Percentiles rank a stretch among this genome's conserved stretches.
Conservation (phyloP, 1,284 basidiomycete genomes). For the Gastroboletus turbinatus region DNA sequence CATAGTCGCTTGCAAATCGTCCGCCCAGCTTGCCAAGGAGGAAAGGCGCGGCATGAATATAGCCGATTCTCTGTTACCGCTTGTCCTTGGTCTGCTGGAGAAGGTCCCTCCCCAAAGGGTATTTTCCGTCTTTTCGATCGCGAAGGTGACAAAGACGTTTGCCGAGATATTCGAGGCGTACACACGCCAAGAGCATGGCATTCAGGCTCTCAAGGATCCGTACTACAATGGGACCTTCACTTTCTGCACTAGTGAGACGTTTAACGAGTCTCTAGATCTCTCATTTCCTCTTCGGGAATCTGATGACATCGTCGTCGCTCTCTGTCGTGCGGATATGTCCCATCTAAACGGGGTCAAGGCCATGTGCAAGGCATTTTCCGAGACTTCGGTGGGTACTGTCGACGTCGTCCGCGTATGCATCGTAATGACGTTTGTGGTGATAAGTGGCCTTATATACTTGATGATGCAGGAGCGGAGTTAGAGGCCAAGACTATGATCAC, state of each 20-base stretch:
- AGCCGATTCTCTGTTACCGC: slow-evolving; percentile 33
- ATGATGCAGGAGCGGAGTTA: slow-evolving; percentile 38
- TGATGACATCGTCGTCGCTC: slow-evolving; percentile 31
- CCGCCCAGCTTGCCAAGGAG: slow-evolving; percentile 29
- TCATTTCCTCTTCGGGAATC: background rate
- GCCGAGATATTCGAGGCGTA: slow-evolving; percentile 45
- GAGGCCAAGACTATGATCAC: slow-evolving; percentile 55
- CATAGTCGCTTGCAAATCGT: slow-evolving; percentile 43
- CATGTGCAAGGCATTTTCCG: slow-evolving; percentile 57
- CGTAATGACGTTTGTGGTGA: background rate
- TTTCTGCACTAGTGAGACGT: slow-evolving; percentile 48
- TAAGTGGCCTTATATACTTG: slow-evolving; percentile 59
- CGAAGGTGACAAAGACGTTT: slow-evolving; percentile 49
- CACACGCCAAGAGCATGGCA: slow-evolving; percentile 34
- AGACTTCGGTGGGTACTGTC: slow-evolving; percentile 50
- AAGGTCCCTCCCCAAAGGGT: slow-evolving; percentile 44
- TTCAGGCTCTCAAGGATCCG: slow-evolving; percentile 35
- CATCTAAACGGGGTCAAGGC: slow-evolving; percentile 46
- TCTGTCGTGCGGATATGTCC: slow-evolving; percentile 43
- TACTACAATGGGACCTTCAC: slow-evolving; percentile 67
- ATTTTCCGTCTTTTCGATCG: slow-evolving; percentile 66
- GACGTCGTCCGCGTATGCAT: background rate
- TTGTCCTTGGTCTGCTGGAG: slow-evolving; percentile 35
- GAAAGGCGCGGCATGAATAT: slow-evolving; percentile 29
- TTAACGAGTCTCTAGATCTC: slow-evolving; percentile 34